Conservation (phyloP, 1,139 yeast genomes). For the Spathaspora sp. region DNA sequence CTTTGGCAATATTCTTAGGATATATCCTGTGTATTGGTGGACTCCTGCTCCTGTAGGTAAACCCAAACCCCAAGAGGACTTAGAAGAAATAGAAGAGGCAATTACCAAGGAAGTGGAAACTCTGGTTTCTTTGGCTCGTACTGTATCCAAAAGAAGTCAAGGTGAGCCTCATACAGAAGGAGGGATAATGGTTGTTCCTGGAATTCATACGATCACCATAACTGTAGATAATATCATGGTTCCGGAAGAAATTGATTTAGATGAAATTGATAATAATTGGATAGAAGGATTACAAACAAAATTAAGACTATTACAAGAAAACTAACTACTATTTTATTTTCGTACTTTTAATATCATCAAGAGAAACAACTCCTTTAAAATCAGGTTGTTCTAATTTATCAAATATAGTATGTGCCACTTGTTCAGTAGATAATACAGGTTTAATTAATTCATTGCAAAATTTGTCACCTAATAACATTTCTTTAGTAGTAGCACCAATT, state of each 20-base stretch:
- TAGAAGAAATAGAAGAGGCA: conserved; percentile 4
- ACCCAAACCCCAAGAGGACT: conserved; percentile 4
- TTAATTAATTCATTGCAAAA: conserved; percentile 50
- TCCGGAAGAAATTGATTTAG: conserved; percentile 25
- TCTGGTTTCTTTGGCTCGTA: neutral
- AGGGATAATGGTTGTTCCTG: neutral
- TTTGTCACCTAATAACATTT: conserved; percentile 28
- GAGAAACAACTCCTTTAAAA: conserved; percentile 56
- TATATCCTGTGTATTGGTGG: conserved; percentile 70
- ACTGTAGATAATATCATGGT: conserved; percentile 18
- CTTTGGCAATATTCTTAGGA: conserved; percentile 54
- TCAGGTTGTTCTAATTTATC: conserved; percentile 51
- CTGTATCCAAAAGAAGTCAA: neutral
- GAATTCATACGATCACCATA: conserved; percentile 18
- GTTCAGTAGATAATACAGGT: conserved; percentile 68
- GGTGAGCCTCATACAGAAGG: neutral
- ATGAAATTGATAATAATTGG: conserved; percentile 28
- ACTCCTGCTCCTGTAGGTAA: conserved; percentile 29
- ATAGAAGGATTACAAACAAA: conserved; percentile 23
- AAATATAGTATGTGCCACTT: conserved; percentile 61
- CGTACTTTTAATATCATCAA: conserved; percentile 45
- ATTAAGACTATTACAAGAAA: conserved; percentile 6
- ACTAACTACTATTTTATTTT: neutral
- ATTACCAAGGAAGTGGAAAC: conserved; percentile 2
- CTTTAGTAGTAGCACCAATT: conserved; percentile 44